A percentile compares a stretch with the other conserved stretches of the same genome.
These are phyloP conservation scores for Naganishia vishniacii DNA, from an alignment of 768 basidiomycete genomes.

Conservation along the genomic window DNA sequence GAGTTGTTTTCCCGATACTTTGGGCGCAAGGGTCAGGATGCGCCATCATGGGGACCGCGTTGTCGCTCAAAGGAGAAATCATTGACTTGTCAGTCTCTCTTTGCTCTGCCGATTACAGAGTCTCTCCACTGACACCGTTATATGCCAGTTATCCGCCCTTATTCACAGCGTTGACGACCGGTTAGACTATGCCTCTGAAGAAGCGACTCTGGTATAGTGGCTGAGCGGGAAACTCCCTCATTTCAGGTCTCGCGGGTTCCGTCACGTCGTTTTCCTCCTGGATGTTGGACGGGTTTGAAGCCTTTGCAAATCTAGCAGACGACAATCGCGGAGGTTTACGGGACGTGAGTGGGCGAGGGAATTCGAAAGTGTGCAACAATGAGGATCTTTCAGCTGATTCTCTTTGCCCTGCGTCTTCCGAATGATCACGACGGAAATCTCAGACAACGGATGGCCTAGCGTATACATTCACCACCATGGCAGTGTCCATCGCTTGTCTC, in stretches of 20 bases:
- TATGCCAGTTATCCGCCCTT: constrained; percentile 77
- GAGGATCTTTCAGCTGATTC: too few relatives aligned
- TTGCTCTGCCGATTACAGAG: background rate
- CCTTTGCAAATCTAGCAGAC: constrained; percentile 67
- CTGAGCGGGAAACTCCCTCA: background rate
- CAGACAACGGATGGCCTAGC: constrained; percentile 84
- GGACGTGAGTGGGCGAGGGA: constrained; percentile 69
- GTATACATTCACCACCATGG: constrained; percentile 71
- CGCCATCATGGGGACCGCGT: constrained; percentile 77
- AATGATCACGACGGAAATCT: too few relatives aligned
- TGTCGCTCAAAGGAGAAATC: constrained; percentile 67
- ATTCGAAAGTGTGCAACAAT: too few relatives aligned
- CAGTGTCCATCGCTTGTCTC: constrained; percentile 69
- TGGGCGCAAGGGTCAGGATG: constrained; percentile 86
- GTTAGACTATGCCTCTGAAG: constrained; percentile 49
- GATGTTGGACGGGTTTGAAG: constrained; percentile 80
- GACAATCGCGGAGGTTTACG: constrained; percentile 62
- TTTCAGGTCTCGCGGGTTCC: constrained; percentile 82
- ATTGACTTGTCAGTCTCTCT: constrained; percentile 61
- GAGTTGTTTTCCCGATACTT: constrained; percentile 70
- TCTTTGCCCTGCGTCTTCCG: too few relatives aligned
- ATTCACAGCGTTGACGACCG: constrained; percentile 82
- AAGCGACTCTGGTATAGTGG: too few relatives aligned
- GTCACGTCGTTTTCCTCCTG: constrained; percentile 94
- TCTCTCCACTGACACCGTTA: too few relatives aligned